Evolutionary conservation across 805 yeast genomes (phyloP), one percentile per base, ranked within the genome.

Genomic region (Saccharomycopsis javanensis): DNA sequence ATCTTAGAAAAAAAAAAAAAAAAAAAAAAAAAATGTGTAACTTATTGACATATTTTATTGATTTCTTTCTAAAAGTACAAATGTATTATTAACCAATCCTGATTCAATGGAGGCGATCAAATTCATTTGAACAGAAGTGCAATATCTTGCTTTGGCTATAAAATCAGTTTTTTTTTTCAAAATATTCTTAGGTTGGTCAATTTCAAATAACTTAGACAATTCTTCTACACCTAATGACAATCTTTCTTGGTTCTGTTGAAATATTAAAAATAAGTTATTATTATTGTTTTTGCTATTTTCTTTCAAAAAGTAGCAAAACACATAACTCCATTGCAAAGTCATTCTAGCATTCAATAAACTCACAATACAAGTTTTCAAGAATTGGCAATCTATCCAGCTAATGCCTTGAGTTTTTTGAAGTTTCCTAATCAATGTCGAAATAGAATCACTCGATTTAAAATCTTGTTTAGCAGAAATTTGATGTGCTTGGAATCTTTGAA

Each of bases 371-470:
- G 87, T 92, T 8, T 84, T 79, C 54, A 91, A 76, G 66, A 86
- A 92, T 64, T 88, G 94, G 1, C 89, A 85, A 65, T 91, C 96
- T 55, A 85, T 86, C 96, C 96, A 89, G 1, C 95, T 83, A 51
- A 80, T 78, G 1, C 83, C 82, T 25, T 77, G 75, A 11, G 73
- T 73, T 58, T 82, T 81, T 73, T 90, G 96, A 57, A 87, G 72
- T 46, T 74, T 71, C 57, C 79, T 79, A 65, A 90, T 86, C 60
- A 79, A 78, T 31, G 73, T 71, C 61, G 86, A 86, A 51, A 89
- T 82, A 37, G 76, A 74, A n/a, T 75, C 71, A 55, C 86, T 80
- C 7, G 89, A 75, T 56, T 75, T 76, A 60, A 78, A 74, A 67
- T 91, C 97, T 48, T 86, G 81, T 59, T 78, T 80, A 66, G 87